Base-by-base conservation (phyloP, 2,329 filamentous ascomycete genomes). In the Botrytis pseudocinerea region DNA sequence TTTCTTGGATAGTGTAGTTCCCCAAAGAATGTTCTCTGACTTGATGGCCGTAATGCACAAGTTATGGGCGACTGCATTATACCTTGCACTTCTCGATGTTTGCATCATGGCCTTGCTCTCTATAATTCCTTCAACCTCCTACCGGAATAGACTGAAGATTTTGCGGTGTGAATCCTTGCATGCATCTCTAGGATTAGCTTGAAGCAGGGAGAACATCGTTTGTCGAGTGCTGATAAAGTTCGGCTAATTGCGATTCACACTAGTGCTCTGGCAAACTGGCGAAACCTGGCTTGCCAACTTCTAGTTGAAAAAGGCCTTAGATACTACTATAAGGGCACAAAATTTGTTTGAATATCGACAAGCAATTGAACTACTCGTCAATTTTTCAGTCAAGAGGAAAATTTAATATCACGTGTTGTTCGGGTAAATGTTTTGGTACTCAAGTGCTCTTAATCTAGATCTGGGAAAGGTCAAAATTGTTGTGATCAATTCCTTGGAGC, bases 251-350 rank as follows among this genome's bases (percentile, higher is more conserved):
- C 18, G 8, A 59, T 35, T 18, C 57, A 35, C 16, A 25, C 22
- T 9, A 83, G 95, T 95, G 84, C 90, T 94, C 96, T 96, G 95
- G 95, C 87, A 99, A 90, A 84, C 90, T 93, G 83, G 98, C 92
- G 86, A 95, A 98, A 91, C 98, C 95, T 82, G 96, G 96, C 87
- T 98, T 84, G 98, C 93, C 98, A 99, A 86, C 96, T 92, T 94
- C 98, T 99, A 84, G 96, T 95, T 78, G 96, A 98, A 93, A 99
- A 99, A 16, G 2, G 25, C 12, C 38, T 38, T 38, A n/a, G 48
- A n/a, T 51, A n/a, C 48, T 4, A 51, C 25, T 5, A 51, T n/a
- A 25, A 12, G 48, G n/a, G 25, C 48, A n/a, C 25, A 54, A n/a
- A n/a, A 16, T 54, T n/a, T n/a, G 25, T 12, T 54, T n/a, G 12